Conservation (phyloP, 1,139 yeast genomes). For the Oligophagozyma castellii region DNA sequence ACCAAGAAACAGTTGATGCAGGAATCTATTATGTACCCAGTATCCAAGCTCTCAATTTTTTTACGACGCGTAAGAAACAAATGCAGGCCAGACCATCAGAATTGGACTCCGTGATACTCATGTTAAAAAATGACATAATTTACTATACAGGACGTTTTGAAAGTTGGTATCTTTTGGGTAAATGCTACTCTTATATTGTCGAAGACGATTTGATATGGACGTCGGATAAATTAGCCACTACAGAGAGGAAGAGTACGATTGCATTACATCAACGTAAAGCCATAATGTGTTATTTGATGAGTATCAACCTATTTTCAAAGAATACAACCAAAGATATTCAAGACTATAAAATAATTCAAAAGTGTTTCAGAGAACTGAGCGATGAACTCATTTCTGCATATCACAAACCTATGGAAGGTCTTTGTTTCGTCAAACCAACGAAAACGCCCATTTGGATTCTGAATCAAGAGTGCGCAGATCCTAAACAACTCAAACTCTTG, state of each 20-base stretch:
- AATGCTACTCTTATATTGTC: constrained; percentile 62
- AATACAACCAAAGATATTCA: constrained; percentile 7
- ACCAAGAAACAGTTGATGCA: constrained; percentile 28
- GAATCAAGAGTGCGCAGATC: background rate
- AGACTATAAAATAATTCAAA: constrained; percentile 17
- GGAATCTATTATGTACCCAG: constrained; percentile 73
- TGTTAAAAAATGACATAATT: constrained; percentile 52
- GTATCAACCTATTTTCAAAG: constrained; percentile 27
- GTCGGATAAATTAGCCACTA: constrained; percentile 61
- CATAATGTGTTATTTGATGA: constrained; percentile 63
- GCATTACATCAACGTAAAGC: constrained; percentile 60
- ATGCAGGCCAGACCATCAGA: constrained; percentile 76
- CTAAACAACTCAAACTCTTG: background rate
- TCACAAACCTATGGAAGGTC: constrained; percentile 47
- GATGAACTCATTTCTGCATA: constrained; percentile 17
- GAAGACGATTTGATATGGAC: constrained; percentile 90
- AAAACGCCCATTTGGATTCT: background rate
- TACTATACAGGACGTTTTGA: constrained; percentile 61
- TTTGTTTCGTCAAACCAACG: constrained; percentile 12
- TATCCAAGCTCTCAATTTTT: constrained; percentile 48
- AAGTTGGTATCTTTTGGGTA: constrained; percentile 78
- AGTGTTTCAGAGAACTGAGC: constrained; percentile 19
- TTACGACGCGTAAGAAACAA: constrained; percentile 53
- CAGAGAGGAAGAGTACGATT: constrained; percentile 48
- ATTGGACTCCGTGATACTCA: constrained; percentile 55